Percentiles rank a stretch among this genome's conserved stretches.
Evolutionary conservation across 2,329 filamentous ascomycete genomes (phyloP).

Genomic region (Neonectria magnoliae): DNA sequence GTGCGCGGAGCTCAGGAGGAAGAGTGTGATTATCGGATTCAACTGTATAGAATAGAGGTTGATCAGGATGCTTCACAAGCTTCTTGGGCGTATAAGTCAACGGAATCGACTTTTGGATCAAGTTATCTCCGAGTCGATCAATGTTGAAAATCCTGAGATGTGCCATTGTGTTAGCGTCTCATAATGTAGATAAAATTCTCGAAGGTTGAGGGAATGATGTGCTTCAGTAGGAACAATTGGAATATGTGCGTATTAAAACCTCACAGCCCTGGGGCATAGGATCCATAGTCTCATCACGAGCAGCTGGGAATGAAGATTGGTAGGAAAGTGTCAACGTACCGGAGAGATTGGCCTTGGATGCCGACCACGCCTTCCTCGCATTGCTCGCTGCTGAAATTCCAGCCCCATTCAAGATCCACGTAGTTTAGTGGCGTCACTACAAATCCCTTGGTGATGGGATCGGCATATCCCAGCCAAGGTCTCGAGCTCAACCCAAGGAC

Average conservation of each 20-base stretch:
- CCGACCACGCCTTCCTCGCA: conserved; percentile 94
- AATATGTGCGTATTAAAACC: conserved; percentile 63
- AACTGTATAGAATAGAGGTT: conserved; percentile 91
- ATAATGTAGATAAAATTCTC: not conserved
- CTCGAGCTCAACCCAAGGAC: conserved; percentile 91
- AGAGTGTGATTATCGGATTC: conserved; percentile 94
- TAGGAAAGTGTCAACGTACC: conserved; percentile 65
- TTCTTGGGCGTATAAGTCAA: conserved; percentile 91
- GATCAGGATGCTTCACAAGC: conserved; percentile 87
- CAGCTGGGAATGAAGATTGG: conserved; percentile 47
- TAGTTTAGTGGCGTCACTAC: conserved; percentile 94
- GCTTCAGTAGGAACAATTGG: conserved; percentile 99
- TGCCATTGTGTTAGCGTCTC: conserved; percentile 46
- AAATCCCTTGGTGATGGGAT: conserved; percentile 86
- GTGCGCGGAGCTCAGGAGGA: conserved; percentile 78
- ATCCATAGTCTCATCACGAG: conserved; percentile 72
- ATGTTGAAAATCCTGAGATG: conserved; percentile 82
- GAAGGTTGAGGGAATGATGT: conserved; percentile 32
- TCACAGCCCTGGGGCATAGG: conserved; percentile 67
- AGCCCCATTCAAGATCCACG: conserved; percentile 88
- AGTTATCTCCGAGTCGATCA: conserved; percentile 84
- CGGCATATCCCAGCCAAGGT: conserved; percentile 95
- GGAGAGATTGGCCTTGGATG: conserved; percentile 86
- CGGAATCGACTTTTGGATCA: conserved; percentile 86
- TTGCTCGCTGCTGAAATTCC: conserved; percentile 96